Evolutionary conservation across 139 green algal species (phyloP), one percentile per base, ranked within the genome.

Genomic region (Raphidocelis subcapitata): DNA sequence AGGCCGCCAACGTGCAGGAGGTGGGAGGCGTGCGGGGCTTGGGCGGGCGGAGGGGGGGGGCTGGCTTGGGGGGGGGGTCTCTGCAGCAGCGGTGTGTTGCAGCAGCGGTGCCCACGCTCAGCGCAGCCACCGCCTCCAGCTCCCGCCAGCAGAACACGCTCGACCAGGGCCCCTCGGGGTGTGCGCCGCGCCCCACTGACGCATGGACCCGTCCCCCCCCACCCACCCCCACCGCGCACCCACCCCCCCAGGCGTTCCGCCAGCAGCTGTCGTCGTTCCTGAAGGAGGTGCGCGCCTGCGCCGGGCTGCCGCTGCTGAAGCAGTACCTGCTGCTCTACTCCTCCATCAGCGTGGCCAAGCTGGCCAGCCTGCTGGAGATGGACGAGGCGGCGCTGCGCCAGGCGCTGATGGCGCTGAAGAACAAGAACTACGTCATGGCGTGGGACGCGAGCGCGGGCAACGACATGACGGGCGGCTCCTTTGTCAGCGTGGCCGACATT

Each of bases 271-370:
- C 85, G 65, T 74, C 88, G 31, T 99, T 99, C 85, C 77, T 98
- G 74, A 37, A 72, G 24, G 75, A 86, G 69, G 84, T 86, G 21
- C 32, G 73, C 21, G 66, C 46, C 3, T 61, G 69, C 33, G 57
- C 74, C 29, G 73, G 73, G 15, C 77, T 89, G 72, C 83, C 83
- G 15, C 74, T 82, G 74, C 67, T 89, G 36, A 90, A 97, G 81
- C 86, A 92, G 79, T 93, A 95, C 79, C 86, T 99, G 33, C 91
- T 92, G 76, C 91, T 99, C 36, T 99, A 99, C 90, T 75, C 60
- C 55, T 75, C 31, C 62, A 98, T 98, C 84, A 85, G 80, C 14
- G 67, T 97, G 60, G 28, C 79, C 49, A 97, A 98, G 82, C 90
- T 99, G 64, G 92, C 92, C 5, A 67, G 33, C 29, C 84, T 98